Evolutionary conservation across 208 protist genomes (phyloP), one percentile per base, ranked within the genome.

Genomic region (Herpetomonas tarakana): DNA sequence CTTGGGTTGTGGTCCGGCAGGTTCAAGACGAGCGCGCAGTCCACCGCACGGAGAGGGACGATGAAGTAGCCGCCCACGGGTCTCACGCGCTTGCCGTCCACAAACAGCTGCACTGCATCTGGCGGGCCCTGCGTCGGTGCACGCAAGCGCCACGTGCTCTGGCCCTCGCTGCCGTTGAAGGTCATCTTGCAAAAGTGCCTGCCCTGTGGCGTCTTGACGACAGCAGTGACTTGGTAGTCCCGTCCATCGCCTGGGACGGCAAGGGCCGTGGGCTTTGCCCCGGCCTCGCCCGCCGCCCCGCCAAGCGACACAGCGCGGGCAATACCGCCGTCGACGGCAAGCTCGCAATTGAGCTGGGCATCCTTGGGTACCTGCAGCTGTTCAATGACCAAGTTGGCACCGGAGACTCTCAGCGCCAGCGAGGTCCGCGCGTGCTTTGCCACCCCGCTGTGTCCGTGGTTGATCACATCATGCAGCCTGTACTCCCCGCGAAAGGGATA

Each of bases 401-500:
- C 88, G 19, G 75, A 83, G 52, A 94, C 83, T 27, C 73, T 67
- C 41, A 91, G 73, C 18, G 61, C 64, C 19, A 94, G 68, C 41
- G 69, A 74, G 0, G 84, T 91, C 3, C 68, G 56, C 7, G 45
- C 57, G n/a, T 74, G 68, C 52, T 65, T 74, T 0, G 44, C 14
- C 12, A 75, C 73, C 4, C 82, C 88, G 57, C 74, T 81, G 71
- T 94, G 88, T 0, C 88, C 88, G 64, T 94, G 88, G 70, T 91
- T 92, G 52, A 94, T 75, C 38, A 41, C 61, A 31, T 76, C 60
- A 16, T 85, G 76, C 21, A 94, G 22, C 22, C 62, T 68, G 68
- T 91, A 82, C 52, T 76, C 70, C 0, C 88, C 88, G 7, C 84
- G 78, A 51, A 94, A 94, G 0, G 88, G 88, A 59, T 94, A 94